These are phyloP conservation scores for Phytopythium chamaehyphon DNA, from an alignment of 352 stramenopile species.

Conservation along the genomic window DNA sequence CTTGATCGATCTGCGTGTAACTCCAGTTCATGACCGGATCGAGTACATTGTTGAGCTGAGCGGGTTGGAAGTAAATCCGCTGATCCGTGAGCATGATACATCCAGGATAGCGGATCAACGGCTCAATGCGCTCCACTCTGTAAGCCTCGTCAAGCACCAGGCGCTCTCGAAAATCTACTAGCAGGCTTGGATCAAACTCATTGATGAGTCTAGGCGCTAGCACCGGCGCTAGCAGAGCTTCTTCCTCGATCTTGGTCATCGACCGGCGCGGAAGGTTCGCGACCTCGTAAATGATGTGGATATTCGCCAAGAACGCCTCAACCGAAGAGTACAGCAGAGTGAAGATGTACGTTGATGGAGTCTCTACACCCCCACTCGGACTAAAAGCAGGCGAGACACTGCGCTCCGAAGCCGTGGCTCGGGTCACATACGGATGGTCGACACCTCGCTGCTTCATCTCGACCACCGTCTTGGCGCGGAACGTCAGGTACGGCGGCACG, in stretches of 20 bases:
- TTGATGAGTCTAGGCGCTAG: slow-evolving; percentile 45
- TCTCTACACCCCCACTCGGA: slow-evolving; percentile 6
- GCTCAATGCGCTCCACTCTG: slow-evolving; percentile 73
- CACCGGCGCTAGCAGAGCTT: slow-evolving; percentile 55
- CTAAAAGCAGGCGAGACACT: slow-evolving; percentile 3
- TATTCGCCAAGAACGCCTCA: slow-evolving; percentile 55
- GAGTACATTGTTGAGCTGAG: slow-evolving; percentile 89
- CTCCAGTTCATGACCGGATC: slow-evolving; percentile 85
- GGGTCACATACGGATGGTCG: slow-evolving; percentile 61
- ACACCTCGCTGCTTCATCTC: slow-evolving; percentile 77
- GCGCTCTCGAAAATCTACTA: slow-evolving; percentile 84
- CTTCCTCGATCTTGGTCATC: slow-evolving; percentile 66
- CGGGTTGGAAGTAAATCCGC: slow-evolving; percentile 90
- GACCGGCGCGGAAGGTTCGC: slow-evolving; percentile 37
- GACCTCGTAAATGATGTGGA: slow-evolving; percentile 57
- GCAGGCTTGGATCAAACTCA: slow-evolving; percentile 73
- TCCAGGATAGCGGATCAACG: slow-evolving; percentile 83
- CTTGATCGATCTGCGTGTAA: slow-evolving; percentile 61
- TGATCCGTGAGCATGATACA: slow-evolving; percentile 77
- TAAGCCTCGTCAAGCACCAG: slow-evolving; percentile 45
- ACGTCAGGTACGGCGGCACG: slow-evolving; percentile 44
- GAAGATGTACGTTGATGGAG: slow-evolving; percentile 65
- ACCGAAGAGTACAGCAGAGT: slow-evolving; percentile 65
- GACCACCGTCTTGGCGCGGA: slow-evolving; percentile 45
- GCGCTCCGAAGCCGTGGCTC: slow-evolving; percentile 17